phyloP scores from a whole-genome alignment of 2,329 filamentous ascomycete genomes.

The Capronia coronata region DNA sequence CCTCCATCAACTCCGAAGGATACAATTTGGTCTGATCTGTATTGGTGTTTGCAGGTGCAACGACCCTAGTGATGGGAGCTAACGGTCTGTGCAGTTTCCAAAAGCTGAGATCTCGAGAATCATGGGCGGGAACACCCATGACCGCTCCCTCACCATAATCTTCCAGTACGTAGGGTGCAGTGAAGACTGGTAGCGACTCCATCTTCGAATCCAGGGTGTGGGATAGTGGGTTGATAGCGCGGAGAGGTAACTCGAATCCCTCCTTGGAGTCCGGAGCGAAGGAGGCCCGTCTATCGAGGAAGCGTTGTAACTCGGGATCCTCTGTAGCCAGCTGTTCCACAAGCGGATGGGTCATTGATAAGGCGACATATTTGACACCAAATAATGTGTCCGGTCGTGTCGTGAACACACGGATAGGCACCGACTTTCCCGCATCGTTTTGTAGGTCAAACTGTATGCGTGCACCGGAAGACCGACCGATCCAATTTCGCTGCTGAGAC shows the following conservation, averaged over 20 bases:
- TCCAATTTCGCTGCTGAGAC: slow-evolving; percentile 80
- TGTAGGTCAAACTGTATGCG: slow-evolving; percentile 62
- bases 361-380: slow-evolving; percentile 75
- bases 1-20: slow-evolving; percentile 38
- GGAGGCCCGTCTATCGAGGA: slow-evolving; percentile 53
- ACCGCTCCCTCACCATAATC: slow-evolving; percentile 83
- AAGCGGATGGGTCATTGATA: slow-evolving; percentile 66
- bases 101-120: slow-evolving; percentile 69
- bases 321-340: slow-evolving; percentile 55
- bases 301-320: slow-evolving; percentile 58
- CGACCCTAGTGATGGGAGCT: slow-evolving; percentile 57
- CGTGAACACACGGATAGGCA: slow-evolving; percentile 62
- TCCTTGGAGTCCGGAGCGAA: slow-evolving; percentile 52
- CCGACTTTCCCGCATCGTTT: slow-evolving; percentile 27
- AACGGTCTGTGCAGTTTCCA: slow-evolving; percentile 62
- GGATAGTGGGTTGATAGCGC: slow-evolving; percentile 59
- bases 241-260: slow-evolving; percentile 61
- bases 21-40: slow-evolving; percentile 22
- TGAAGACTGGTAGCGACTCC: slow-evolving; percentile 64
- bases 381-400: slow-evolving; percentile 82
- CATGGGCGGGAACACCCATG: slow-evolving; percentile 87
- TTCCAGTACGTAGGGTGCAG: slow-evolving; percentile 76
- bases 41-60: slow-evolving; percentile 42
- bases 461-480: slow-evolving; percentile 70
- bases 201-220: slow-evolving; percentile 49